phyloP scores from a whole-genome alignment of 169 alveolate species.

The Plasmodium gonderi region DNA sequence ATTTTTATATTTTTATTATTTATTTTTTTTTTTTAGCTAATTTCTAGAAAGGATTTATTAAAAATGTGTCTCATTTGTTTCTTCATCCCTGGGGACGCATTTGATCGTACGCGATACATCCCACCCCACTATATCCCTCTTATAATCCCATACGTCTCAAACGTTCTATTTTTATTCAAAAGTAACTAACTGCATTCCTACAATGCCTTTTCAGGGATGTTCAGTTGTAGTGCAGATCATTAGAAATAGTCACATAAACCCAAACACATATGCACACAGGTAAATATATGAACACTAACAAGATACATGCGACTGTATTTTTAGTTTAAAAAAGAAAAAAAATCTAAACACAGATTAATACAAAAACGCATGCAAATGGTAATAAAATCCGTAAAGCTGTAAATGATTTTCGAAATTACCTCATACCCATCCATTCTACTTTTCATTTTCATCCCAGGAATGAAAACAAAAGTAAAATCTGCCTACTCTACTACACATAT shows the following conservation, averaged over 20 bases:
- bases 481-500: neutral
- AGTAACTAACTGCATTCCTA: neutral
- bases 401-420: neutral
- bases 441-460: neutral
- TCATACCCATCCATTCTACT: neutral
- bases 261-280: neutral
- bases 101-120: no score
- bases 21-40: neutral
- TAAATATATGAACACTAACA: no score
- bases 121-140: neutral
- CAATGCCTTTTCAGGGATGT: neutral
- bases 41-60: neutral
- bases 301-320: no score
- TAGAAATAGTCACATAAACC: neutral
- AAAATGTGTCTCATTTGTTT: neutral
- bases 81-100: neutral
- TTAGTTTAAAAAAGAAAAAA: neutral
- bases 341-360: neutral
- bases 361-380: neutral
- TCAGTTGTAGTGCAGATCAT: neutral
- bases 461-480: neutral
- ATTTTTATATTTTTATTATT: no score
- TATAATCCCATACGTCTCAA: neutral
- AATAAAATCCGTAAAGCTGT: neutral
- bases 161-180: neutral